Base-by-base conservation (phyloP, 441 rosid genomes). In the Pelargonium australe region DNA sequence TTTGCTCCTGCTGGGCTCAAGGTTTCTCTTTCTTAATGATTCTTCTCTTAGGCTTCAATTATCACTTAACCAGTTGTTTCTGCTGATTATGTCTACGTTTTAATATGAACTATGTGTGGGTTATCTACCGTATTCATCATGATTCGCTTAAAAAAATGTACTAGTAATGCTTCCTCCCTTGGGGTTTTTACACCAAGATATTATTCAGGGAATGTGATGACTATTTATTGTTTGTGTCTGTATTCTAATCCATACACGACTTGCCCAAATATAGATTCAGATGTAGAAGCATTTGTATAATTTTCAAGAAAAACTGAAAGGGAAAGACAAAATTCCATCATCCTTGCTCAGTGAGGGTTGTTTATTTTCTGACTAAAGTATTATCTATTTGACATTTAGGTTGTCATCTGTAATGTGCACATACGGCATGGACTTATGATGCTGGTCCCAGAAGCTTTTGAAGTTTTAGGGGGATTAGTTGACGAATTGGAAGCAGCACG, bases 361-460 rank as follows among this genome's bases (percentile, higher is more conserved):
- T 19, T 63, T 72, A 20, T 66, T 70, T 14, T 68, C 16, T 10
- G 41, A 63, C n/a, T 41, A n/a, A 4, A 37, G 8, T 20, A 2
- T 2, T 17, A 47, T 25, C 3, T 34, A 19, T 16, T 72, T 63
- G 75, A 64, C 45, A 66, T 80, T 78, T 77, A 94, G 99, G 82
- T 91, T 75, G 92, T 80, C 70, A 79, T 95, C 47, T 83, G 88
- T 75, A 90, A 81, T 75, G 85, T 92, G 60, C 91, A 92, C 76
- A 74, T 90, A 74, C 86, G 90, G 17, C 98, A 17, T 76, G 97
- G 97, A 66, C 82, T 90, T 74, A 81, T 95, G 57, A 82, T 92
- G 90, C 78, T 95, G 77, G 98, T 89, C 63, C 97, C 97, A 73
- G 99, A 95, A 85, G 77, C 85, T 73, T 28, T 92, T 55, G 88